Base-by-base conservation (phyloP, 805 yeast genomes). In the Sugiyamaella chiloensis region DNA sequence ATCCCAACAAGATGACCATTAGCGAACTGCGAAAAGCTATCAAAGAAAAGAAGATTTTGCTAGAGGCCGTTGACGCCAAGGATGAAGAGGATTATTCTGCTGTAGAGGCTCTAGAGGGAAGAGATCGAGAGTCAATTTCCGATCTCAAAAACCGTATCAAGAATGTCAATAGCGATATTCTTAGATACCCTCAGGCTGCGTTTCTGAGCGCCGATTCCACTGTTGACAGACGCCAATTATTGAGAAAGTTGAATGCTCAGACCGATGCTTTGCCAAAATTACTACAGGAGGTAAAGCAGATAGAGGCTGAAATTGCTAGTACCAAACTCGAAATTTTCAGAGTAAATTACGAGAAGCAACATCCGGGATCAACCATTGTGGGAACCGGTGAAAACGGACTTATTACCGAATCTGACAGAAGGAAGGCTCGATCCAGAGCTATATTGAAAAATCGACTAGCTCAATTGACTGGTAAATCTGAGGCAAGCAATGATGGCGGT, bases 341-440 rank as follows among this genome's bases (percentile, higher is more conserved):
- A 57, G 64, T 75, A 30, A 66, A 73, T 48, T 67, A 83, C 53
- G 73, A 71, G 42, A 78, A 75, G 55, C 79, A 79, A 53, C 76
- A 85, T 59, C 96, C 96, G 8, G 75, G 80, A 1, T 74, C 82
- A 2, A 74, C 88, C 66, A 74, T 84, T 42, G 71, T 74, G 23
- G 97, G 96, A 3, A 79, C 93, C 4, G 98, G 97, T 5, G 84
- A 88, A 40, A 80, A 84, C 59, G 97, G 97, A 24, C 80, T 80
- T 51, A 78, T 88, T 6, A 90, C 97, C 2, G 96, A 87, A 21
- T 67, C 80, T 11, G 97, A 90, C 62, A 77, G 85, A 51, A 78
- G 85, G 53, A 85, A 85, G 58, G 93, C 91, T 32, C 83, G 78
- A 56, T 82, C 87, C 35, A 84, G 85, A 60, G 95, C 91, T 34